Conservation (phyloP, 352 stramenopile species). For the Globisporangium takayamanum region DNA sequence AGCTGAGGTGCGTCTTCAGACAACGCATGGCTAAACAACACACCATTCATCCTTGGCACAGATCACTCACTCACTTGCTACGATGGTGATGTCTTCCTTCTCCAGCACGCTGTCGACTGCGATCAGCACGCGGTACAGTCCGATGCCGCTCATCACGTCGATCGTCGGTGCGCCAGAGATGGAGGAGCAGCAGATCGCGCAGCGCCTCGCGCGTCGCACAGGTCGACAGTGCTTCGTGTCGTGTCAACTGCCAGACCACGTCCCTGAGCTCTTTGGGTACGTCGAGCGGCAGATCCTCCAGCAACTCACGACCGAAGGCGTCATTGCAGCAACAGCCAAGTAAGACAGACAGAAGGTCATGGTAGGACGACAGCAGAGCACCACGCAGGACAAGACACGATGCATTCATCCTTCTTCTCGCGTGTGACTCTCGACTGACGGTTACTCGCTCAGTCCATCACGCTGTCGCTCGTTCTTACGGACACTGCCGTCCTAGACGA, state of each 20-base stretch:
- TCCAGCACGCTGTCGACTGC: conserved; percentile 70
- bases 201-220: conserved; percentile 58
- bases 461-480: not conserved
- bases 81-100: not conserved
- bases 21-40: not conserved
- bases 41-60: not conserved
- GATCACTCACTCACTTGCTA: not conserved
- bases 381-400: not conserved
- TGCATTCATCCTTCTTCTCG: not conserved
- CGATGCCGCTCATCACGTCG: conserved; percentile 74
- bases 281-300: conserved; percentile 60
- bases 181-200: conserved; percentile 78
- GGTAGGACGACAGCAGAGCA: not conserved
- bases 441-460: not conserved
- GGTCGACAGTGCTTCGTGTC: conserved; percentile 75
- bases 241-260: conserved; percentile 64
- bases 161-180: conserved; percentile 60
- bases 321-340: conserved; percentile 14
- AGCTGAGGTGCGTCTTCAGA: conserved; percentile 18
- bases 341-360: not conserved
- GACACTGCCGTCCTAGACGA: not conserved
- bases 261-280: conserved; percentile 64
- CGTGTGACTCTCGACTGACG: not conserved
- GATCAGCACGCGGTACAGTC: conserved; percentile 68
- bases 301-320: conserved; percentile 42